Percentiles rank a stretch among this genome's conserved stretches.
Conservation (phyloP, 2,329 filamentous ascomycete genomes). For the Cryphonectria naterciae region DNA sequence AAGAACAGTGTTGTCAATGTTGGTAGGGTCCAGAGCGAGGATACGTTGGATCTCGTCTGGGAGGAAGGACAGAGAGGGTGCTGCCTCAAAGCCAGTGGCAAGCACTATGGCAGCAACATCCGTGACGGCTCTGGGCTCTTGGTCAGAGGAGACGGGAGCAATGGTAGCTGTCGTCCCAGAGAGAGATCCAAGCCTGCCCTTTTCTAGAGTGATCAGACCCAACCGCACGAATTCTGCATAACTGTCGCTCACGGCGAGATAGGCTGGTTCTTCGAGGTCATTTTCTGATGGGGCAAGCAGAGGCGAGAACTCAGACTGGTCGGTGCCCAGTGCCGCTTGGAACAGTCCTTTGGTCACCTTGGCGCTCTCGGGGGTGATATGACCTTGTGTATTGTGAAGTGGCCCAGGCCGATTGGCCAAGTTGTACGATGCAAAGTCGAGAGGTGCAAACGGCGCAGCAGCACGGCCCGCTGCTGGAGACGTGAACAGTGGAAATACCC, state of each 20-base stretch:
- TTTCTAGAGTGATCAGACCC: constrained; percentile 57
- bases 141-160: constrained; percentile 26
- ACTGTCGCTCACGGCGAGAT: constrained; percentile 70
- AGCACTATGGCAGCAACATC: constrained; percentile 70
- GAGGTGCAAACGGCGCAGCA: constrained; percentile 67
- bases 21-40: constrained; percentile 60
- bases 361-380: constrained; percentile 63
- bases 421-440: constrained; percentile 76
- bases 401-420: constrained; percentile 62
- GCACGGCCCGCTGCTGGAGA: constrained; percentile 57
- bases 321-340: constrained; percentile 51
- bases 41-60: constrained; percentile 56
- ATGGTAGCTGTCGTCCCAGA: constrained; percentile 43
- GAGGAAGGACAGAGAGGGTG: constrained; percentile 67
- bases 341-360: constrained; percentile 57
- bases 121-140: constrained; percentile 44
- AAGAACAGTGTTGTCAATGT: constrained; percentile 63
- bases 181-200: constrained; percentile 50
- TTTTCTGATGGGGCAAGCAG: constrained; percentile 44
- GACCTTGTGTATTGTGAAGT: constrained; percentile 66
- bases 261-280: constrained; percentile 58
- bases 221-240: constrained; percentile 76
- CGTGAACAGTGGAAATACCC: constrained; percentile 68
- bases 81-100: constrained; percentile 75
- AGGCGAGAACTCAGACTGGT: constrained; percentile 57